Conservation (phyloP, 2,329 filamentous ascomycete species). For the Trichoderma sp. region DNA sequence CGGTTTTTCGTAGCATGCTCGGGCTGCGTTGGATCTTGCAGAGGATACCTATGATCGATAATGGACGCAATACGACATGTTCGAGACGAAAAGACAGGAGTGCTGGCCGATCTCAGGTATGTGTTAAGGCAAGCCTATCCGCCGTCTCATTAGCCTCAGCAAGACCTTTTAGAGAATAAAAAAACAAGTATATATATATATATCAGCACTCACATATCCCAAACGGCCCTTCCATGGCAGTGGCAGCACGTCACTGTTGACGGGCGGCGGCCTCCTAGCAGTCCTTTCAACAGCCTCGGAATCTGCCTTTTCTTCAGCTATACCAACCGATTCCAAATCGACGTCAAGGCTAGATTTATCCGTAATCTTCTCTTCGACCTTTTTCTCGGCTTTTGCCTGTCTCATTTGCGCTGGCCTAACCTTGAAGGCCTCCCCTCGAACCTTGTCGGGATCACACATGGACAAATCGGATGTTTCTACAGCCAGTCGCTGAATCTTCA, state of each 20-base stretch:
- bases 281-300: slow-evolving; percentile 34
- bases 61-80: slow-evolving; percentile 92
- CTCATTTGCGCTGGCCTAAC: neutral
- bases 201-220: slow-evolving; percentile 63
- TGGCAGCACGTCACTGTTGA: slow-evolving; percentile 80
- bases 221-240: slow-evolving; percentile 86
- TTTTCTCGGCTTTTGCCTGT: neutral
- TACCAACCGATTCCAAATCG: slow-evolving; percentile 25
- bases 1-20: slow-evolving; percentile 83
- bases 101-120: slow-evolving; percentile 76
- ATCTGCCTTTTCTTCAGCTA: slow-evolving; percentile 22
- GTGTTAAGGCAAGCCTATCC: slow-evolving; percentile 81
- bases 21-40: slow-evolving; percentile 70
- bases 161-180: neutral
- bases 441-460: slow-evolving; percentile 8
- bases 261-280: slow-evolving; percentile 61
- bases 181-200: neutral
- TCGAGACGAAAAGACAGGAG: slow-evolving; percentile 83
- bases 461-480: slow-evolving; percentile 39
- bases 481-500: slow-evolving; percentile 46
- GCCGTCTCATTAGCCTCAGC: slow-evolving; percentile 21
- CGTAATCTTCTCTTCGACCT: neutral
- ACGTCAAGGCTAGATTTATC: slow-evolving; percentile 15
- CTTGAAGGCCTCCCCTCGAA: slow-evolving; percentile 5
- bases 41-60: slow-evolving; percentile 79